phyloP scores from a whole-genome alignment of 2,329 filamentous ascomycete genomes.

The Talaromyces rugulosus region DNA sequence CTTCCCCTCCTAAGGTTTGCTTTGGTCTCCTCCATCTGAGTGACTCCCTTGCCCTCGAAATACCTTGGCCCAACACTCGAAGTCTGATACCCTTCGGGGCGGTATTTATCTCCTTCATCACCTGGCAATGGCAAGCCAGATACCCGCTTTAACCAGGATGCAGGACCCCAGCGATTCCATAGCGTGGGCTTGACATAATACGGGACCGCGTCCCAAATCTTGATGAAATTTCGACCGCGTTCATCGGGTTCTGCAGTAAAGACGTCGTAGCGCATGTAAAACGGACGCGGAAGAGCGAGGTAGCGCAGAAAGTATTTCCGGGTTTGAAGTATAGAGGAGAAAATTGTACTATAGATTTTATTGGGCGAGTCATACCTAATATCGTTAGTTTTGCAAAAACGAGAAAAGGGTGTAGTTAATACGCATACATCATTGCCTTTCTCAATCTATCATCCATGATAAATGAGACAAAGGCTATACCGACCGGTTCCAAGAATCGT shows the following conservation, averaged over 20 bases:
- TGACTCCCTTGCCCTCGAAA: constrained; percentile 49
- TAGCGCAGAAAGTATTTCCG: constrained; percentile 58
- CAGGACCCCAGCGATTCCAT: constrained; percentile 60
- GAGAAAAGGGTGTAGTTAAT: neutral
- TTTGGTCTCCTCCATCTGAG: constrained; percentile 43
- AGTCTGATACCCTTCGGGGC: constrained; percentile 45
- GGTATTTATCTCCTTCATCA: constrained; percentile 43
- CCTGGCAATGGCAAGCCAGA: constrained; percentile 47
- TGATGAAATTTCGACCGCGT: constrained; percentile 50
- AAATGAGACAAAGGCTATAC: constrained; percentile 50
- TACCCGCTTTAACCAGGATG: constrained; percentile 47
- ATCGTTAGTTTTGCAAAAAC: neutral
- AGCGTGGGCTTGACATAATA: constrained; percentile 60
- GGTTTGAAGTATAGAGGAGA: constrained; percentile 46
- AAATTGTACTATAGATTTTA: constrained; percentile 28
- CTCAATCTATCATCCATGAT: constrained; percentile 63
- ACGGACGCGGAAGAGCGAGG: constrained; percentile 56
- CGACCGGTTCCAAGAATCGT: constrained; percentile 42
- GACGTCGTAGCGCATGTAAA: constrained; percentile 30
- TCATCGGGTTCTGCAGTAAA: constrained; percentile 48
- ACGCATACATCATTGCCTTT: constrained; percentile 61
- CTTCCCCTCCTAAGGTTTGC: constrained; percentile 33
- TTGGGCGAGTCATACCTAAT: constrained; percentile 39
- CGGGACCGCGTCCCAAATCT: constrained; percentile 58
- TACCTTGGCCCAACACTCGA: constrained; percentile 60